Percentiles rank a stretch among this genome's conserved stretches.
phyloP scores from a whole-genome alignment of 164 flowering plant species.

The Nymphaea colorata region DNA sequence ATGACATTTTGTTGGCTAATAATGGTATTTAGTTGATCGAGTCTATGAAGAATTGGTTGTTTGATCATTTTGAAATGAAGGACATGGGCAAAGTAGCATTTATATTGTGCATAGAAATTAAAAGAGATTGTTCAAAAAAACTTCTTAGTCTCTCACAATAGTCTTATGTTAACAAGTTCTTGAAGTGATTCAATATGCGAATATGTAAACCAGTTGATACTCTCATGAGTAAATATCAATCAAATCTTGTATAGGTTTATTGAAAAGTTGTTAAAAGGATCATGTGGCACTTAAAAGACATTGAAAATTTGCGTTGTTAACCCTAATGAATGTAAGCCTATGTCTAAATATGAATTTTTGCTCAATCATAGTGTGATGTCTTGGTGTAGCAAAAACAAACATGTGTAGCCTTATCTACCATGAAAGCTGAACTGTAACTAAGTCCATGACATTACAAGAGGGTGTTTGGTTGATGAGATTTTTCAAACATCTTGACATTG shows the following conservation, averaged over 20 bases:
- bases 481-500: no score
- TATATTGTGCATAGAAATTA: not conserved
- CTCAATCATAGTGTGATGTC: no score
- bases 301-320: fast-evolving
- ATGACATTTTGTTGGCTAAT: not conserved
- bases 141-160: not conserved
- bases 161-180: not conserved
- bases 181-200: not conserved
- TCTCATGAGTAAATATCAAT: not conserved
- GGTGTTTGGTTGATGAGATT: no score
- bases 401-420: no score
- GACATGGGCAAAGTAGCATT: not conserved
- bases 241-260: no score
- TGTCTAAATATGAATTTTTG: no score
- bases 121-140: not conserved
- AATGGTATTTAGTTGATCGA: not conserved
- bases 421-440: no score
- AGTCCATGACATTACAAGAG: no score
- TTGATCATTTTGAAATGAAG: not conserved
- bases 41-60: not conserved
- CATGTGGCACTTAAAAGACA: no score
- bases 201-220: not conserved
- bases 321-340: no score
- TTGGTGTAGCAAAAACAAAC: no score
- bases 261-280: no score